These are phyloP conservation scores for Clohesyomyces aquaticus DNA, from an alignment of 495 filamentous ascomycete species.

Conservation along the genomic window DNA sequence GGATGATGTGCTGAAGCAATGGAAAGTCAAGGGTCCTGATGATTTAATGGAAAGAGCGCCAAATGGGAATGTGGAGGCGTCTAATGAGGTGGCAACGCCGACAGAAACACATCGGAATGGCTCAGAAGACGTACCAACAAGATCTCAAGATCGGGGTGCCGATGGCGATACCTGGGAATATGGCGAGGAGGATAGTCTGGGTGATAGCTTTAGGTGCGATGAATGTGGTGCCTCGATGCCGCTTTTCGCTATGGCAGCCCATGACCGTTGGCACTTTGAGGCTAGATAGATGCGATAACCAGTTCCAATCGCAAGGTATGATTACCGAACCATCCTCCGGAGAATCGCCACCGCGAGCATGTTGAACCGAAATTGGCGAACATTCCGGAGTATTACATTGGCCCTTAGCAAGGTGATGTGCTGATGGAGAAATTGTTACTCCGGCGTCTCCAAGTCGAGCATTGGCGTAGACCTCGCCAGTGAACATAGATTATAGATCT, in stretches of 20 bases:
- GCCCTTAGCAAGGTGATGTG: no score
- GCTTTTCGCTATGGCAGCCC: conserved; percentile 71
- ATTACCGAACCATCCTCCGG: no score
- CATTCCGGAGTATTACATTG: no score
- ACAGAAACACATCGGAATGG: not conserved
- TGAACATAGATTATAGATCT: no score
- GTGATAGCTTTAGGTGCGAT: conserved; percentile 52
- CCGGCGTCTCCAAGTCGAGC: no score
- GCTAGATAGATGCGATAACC: not conserved
- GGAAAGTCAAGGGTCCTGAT: conserved; percentile 58
- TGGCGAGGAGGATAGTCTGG: conserved; percentile 47
- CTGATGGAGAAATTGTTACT: no score
- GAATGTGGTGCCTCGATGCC: conserved; percentile 69
- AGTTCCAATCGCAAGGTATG: no score
- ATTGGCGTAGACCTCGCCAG: no score
- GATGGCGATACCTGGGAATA: conserved; percentile 52
- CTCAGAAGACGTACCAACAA: conserved; percentile 32
- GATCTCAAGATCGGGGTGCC: conserved; percentile 40
- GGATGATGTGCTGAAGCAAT: conserved; percentile 65
- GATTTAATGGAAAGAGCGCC: not conserved
- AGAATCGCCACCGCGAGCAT: no score
- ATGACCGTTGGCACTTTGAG: conserved; percentile 68
- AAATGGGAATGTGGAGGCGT: conserved; percentile 2
- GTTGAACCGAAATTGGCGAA: no score
- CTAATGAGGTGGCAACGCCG: no score